Evolutionary conservation across 495 filamentous ascomycete species (phyloP).

Genomic region (Daldinia grandis): DNA sequence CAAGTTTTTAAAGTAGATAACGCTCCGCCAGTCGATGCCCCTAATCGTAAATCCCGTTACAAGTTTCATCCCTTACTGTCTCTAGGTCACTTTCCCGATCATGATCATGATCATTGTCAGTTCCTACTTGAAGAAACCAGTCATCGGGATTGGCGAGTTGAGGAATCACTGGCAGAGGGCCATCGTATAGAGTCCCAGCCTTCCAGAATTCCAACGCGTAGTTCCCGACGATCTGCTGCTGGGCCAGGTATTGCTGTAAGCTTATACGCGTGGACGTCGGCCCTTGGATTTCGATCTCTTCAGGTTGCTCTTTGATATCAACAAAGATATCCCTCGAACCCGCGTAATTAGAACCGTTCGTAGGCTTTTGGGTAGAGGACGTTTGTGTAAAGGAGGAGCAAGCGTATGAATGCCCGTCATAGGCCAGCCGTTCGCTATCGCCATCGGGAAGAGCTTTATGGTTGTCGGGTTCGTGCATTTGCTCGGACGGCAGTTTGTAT

Average conservation of each 20-base stretch:
- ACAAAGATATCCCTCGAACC: neutral
- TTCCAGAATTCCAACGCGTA: conserved; percentile 9
- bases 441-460: neutral
- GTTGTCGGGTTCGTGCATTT: neutral
- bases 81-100: conserved; percentile 12
- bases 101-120: neutral
- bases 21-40: neutral
- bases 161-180: conserved; percentile 20
- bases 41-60: neutral
- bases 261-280: neutral
- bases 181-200: conserved; percentile 7
- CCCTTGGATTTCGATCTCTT: neutral
- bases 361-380: neutral
- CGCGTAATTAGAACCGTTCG: neutral
- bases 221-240: conserved; percentile 1
- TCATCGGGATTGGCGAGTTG: neutral
- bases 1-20: neutral
- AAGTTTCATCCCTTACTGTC: neutral
- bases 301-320: neutral
- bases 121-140: neutral
- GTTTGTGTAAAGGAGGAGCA: neutral
- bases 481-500: too few species aligned
- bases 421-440: neutral
- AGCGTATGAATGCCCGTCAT: neutral
- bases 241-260: conserved; percentile 5